Evolutionary conservation across 228 moss, liverwort and hornwort genomes (phyloP), one percentile per base, ranked within the genome.

Genomic region (Sphagnum fallax): DNA sequence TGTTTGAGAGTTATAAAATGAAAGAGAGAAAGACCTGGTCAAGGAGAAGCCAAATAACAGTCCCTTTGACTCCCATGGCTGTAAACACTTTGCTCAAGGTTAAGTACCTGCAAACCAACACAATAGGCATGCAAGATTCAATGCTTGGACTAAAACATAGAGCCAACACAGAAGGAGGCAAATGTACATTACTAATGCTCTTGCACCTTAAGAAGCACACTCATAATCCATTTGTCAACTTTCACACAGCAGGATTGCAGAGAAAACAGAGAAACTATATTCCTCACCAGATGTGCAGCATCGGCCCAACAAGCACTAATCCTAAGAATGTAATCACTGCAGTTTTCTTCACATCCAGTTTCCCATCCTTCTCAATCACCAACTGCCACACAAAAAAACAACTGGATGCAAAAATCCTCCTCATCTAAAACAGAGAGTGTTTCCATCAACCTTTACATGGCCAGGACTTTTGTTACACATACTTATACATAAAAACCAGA

Each of bases 11-110:
- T 15, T 8, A 15, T 16, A 16, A 32, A 9, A 53, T 52, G 68
- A 68, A 53, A 55, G 18, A 68, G 52, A 8, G 16, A 49, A 49
- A 16, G 69, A 94, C 94, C 92, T 95, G 95, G 81, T 95, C 95
- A 75, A 95, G 92, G 69, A 81, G 70, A 61, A 95, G 80, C 12
- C 86, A 89, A 49, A 89, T 70, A 74, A 76, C 87, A 63, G 89
- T 84, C 72, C 95, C 95, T 61, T 79, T 63, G 50, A 90, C 70
- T 60, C 92, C 92, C 63, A 76, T 79, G 48, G 80, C 85, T 47
- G 85, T 92, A 70, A 95, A 89, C 53, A 90, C 70, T 73, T 84
- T 95, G 81, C 89, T 85, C 62, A 95, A 75, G 14, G 87, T 52
- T 52, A 82, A 71, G 67, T 95, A 95, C 95, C 95, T 95, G 76